Conservation (phyloP, 129 eudicot species). For the Sambucus nigra region DNA sequence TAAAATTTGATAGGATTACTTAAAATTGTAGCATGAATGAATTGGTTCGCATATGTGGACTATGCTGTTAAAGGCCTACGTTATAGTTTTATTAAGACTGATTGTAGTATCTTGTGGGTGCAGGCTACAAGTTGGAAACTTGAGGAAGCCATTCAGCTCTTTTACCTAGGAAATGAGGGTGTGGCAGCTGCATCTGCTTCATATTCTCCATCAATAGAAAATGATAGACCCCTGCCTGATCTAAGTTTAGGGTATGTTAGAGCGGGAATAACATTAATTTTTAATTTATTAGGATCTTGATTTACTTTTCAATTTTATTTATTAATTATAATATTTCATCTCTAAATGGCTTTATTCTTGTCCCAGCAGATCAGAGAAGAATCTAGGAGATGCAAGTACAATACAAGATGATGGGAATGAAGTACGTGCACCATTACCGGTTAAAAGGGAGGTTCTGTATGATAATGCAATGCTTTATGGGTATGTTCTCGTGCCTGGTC, state of each 20-base stretch:
- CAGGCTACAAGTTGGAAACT: conserved; percentile 99
- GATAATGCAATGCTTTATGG: conserved; percentile 54
- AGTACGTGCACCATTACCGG: conserved; percentile 91
- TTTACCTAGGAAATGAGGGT: conserved; percentile 63
- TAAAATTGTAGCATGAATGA: too few species aligned
- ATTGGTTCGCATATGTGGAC: too few species aligned
- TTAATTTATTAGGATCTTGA: not conserved
- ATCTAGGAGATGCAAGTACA: conserved; percentile 17
- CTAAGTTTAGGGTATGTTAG: conserved; percentile 38
- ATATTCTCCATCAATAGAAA: conserved; percentile 32
- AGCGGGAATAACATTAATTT: not conserved
- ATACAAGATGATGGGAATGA: conserved; percentile 31
- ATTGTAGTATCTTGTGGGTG: too few species aligned
- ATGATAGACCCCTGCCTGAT: conserved; percentile 28
- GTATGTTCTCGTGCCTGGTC: conserved; percentile 29
- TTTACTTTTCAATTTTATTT: not conserved
- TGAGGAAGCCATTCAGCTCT: conserved; percentile 93
- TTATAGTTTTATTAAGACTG: too few species aligned
- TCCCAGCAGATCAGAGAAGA: conserved; percentile 30
- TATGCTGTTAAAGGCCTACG: conserved; percentile 2
- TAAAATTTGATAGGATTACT: too few species aligned
- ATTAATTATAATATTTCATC: too few species aligned
- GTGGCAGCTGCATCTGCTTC: conserved; percentile 45
- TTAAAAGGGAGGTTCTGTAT: conserved; percentile 89
- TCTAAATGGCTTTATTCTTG: not conserved